Evolutionary conservation across 2,329 filamentous ascomycete species (phyloP).

Genomic region (Hypomyces perniciosus): DNA sequence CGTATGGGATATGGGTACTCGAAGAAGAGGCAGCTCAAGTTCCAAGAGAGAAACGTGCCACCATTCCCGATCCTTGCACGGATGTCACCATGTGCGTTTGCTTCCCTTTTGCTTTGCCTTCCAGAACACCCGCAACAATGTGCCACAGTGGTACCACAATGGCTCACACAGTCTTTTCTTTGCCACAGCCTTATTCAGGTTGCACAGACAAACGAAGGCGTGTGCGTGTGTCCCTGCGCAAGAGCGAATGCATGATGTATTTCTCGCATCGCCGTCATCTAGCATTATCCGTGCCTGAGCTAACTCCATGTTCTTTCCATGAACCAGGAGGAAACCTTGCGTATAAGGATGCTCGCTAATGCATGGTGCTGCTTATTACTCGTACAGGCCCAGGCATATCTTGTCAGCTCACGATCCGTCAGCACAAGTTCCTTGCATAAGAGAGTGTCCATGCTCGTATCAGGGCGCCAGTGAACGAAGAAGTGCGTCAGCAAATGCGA

Average conservation of each 20-base stretch:
- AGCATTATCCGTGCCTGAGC: background rate
- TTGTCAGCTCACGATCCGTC: no score
- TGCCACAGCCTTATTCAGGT: background rate
- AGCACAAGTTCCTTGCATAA: no score
- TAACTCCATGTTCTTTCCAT: background rate
- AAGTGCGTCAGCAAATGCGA: background rate
- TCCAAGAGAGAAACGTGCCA: no score
- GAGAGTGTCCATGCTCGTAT: background rate
- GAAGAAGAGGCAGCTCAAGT: no score
- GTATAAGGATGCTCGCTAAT: no score
- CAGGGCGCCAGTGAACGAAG: background rate
- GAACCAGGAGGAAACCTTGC: background rate
- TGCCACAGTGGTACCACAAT: background rate
- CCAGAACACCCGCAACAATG: no score
- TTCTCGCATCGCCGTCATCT: background rate
- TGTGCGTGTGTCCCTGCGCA: constrained; percentile 1
- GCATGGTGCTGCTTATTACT: no score
- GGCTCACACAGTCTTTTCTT: background rate
- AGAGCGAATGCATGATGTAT: background rate
- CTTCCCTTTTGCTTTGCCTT: no score
- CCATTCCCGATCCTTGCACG: no score
- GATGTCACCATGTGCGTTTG: no score
- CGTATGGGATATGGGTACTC: no score
- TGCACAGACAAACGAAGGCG: background rate
- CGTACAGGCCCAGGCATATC: no score